A percentile compares a stretch with the other conserved stretches of the same genome.
phyloP scores from a whole-genome alignment of 73 alveolate species.

The Paramecium caudatum region DNA sequence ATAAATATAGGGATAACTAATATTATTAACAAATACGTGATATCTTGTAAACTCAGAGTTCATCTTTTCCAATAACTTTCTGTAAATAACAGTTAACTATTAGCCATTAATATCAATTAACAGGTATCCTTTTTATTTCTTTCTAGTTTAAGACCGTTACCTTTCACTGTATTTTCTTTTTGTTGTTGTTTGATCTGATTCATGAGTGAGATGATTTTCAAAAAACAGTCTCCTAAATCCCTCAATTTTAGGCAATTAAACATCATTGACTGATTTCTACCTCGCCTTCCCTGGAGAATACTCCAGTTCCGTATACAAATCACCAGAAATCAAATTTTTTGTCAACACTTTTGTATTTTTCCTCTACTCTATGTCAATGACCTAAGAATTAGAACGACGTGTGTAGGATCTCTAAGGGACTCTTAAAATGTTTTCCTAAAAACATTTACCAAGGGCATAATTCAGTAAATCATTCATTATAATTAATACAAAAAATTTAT shows the following conservation, averaged over 20 bases:
- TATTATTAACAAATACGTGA: not conserved
- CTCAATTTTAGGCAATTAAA: not conserved
- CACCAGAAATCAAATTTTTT: too few species aligned
- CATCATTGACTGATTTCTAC: conserved; percentile 4
- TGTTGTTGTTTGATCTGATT: not conserved
- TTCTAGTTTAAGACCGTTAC: not conserved
- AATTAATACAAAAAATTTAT: not conserved
- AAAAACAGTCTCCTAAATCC: not conserved
- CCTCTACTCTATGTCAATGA: not conserved
- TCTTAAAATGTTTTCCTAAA: not conserved
- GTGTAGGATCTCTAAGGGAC: too few species aligned
- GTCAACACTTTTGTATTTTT: not conserved
- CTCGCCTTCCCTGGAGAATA: not conserved
- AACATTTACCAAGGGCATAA: conserved; percentile 23
- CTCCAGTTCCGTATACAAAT: conserved; percentile 9
- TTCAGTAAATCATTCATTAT: conserved; percentile 33
- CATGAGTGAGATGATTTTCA: not conserved
- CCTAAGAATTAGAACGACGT: not conserved
- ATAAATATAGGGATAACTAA: conserved; percentile 8
- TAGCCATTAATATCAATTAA: not conserved
- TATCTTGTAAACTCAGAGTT: not conserved
- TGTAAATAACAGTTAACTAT: not conserved
- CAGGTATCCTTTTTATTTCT: not conserved
- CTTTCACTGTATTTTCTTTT: not conserved
- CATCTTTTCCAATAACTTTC: not conserved